Base-by-base conservation (phyloP, 176 grass and related monocot genomes). In the Cenchrus purpureus region DNA sequence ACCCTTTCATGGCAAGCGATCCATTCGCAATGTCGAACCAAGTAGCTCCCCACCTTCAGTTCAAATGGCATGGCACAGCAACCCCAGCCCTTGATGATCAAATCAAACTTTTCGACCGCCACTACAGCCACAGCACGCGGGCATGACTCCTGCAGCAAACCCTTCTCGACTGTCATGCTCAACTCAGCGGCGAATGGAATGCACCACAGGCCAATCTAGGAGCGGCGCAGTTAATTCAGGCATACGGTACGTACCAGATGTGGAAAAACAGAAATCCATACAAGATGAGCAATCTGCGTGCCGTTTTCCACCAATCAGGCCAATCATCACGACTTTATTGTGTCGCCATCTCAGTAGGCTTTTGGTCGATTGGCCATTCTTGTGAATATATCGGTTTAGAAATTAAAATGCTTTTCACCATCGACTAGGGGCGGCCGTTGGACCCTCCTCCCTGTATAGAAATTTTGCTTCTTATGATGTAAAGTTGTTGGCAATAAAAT, bases 1-100 rank as follows among this genome's bases (percentile, higher is more conserved):
- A 95, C 54, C 97, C 97, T 22, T 98, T 98, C 89, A 89, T 96
- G 93, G 79, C 69, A 48, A 90, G 84, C 2, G 93, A 94, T 78
- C 90, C 90, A 15, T 98, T 98, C 74, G 71, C 75, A 2, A 71
- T 77, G 66, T 92, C 93, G 4, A 94, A 86, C 74, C 91, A 94
- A 72, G 78, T 91, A 83, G 83, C 91, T 31, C 87, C 96, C 90
- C 86, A 25, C 78, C 91, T 6, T 78, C 93, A 22, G 97, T 95
- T 71, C 97, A 95, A 71, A 98, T 94, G 91, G 81, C 67, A 90
- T 95, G 91, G 59, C 46, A 12, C 82, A 88, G 69, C 87, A 93
- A 54, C 87, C 91, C 71, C 91, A 92, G 55, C 73, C 78, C 22
- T 66, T 80, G 56, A 85, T 87, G 90, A 93, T 95, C 67, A 86